A percentile compares a stretch with the other conserved stretches of the same genome.
phyloP scores from a whole-genome alignment of 495 filamentous ascomycete species.

The Cenococcum geophilum region DNA sequence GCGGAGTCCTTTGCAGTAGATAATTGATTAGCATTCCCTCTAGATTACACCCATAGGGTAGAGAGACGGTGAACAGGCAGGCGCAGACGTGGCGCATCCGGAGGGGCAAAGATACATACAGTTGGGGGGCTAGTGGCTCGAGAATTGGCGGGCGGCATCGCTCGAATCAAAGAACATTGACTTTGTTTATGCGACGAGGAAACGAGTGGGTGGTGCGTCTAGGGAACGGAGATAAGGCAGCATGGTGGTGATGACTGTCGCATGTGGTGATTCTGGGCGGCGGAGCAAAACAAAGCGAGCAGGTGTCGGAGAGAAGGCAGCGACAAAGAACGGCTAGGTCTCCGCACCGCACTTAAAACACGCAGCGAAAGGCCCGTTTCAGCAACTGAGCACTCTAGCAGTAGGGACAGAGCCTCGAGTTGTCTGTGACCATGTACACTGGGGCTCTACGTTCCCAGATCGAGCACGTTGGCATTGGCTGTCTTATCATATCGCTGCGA shows the following conservation, averaged over 20 bases:
- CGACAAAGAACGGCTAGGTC: constrained; percentile 1
- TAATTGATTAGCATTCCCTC: constrained; percentile 6
- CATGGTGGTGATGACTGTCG: constrained; percentile 12
- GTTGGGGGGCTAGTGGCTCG: constrained; percentile 20
- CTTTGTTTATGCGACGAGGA: neutral
- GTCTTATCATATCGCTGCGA: neutral
- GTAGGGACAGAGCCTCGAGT: too few species aligned
- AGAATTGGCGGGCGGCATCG: constrained; percentile 29
- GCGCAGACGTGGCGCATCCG: neutral
- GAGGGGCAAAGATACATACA: constrained; percentile 9
- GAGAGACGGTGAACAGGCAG: neutral
- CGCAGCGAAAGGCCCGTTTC: neutral
- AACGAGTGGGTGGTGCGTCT: neutral
- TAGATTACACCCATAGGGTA: neutral
- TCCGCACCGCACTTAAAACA: neutral
- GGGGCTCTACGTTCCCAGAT: neutral
- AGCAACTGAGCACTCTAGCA: neutral
- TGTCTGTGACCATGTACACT: neutral
- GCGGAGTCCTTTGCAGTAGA: constrained; percentile 26
- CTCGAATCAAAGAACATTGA: constrained; percentile 4
- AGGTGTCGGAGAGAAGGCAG: constrained; percentile 4
- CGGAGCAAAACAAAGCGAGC: neutral
- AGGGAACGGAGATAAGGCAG: neutral
- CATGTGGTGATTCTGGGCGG: constrained; percentile 4
- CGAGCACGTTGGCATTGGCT: neutral